Conservation (phyloP, 306 rosid genomes). For the Quercus alba region DNA sequence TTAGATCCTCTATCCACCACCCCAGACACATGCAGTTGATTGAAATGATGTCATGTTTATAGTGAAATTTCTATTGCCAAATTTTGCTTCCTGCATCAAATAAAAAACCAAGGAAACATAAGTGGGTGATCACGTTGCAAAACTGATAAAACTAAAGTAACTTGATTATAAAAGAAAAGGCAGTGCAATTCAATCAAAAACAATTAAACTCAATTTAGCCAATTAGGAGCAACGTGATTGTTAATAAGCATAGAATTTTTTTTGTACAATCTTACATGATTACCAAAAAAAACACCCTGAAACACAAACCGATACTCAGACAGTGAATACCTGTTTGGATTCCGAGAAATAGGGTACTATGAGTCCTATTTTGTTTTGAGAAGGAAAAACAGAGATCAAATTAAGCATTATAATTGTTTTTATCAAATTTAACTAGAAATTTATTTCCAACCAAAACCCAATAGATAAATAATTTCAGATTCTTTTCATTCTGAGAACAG, state of each 20-base stretch:
- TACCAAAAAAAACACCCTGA: background rate
- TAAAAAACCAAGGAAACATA: constrained; percentile 4
- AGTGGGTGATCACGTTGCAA: background rate
- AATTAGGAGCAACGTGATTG: background rate
- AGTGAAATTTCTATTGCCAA: constrained; percentile 17
- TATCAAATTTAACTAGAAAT: constrained; percentile 2
- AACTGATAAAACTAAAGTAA: background rate
- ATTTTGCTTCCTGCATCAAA: constrained; percentile 27
- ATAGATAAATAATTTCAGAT: background rate
- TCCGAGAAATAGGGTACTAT: background rate
- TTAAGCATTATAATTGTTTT: background rate
- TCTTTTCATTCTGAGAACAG: background rate
- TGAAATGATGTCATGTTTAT: constrained; percentile 42
- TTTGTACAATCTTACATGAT: background rate
- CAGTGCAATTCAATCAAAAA: background rate
- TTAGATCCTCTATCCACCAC: constrained; percentile 53
- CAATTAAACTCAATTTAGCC: background rate
- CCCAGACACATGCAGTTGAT: constrained; percentile 29
- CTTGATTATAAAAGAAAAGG: background rate
- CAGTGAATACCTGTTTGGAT: background rate
- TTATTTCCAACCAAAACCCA: background rate
- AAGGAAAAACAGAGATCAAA: background rate
- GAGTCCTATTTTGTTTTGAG: background rate
- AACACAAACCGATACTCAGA: background rate
- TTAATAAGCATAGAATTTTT: background rate